A percentile compares a stretch with the other conserved stretches of the same genome.
Conservation (phyloP, 768 basidiomycete species). For the Termitomyces sp. region DNA sequence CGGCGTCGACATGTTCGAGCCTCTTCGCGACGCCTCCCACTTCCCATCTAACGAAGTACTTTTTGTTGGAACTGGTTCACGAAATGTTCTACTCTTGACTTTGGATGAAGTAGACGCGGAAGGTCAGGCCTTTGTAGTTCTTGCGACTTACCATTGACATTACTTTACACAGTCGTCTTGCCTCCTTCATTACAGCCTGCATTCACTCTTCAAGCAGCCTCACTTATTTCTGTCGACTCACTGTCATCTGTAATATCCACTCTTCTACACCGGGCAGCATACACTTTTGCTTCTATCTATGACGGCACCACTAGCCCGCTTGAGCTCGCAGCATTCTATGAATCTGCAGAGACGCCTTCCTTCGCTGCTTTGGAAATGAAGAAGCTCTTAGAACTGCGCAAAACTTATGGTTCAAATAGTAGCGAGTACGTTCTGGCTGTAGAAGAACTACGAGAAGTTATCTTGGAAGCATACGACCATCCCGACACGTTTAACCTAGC, state of each 20-base stretch:
- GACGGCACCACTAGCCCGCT: constrained; percentile 23
- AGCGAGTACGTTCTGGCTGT: constrained; percentile 47
- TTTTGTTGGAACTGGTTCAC: constrained; percentile 54
- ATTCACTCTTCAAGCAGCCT: constrained; percentile 33
- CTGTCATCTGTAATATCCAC: constrained; percentile 51
- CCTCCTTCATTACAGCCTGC: constrained; percentile 45
- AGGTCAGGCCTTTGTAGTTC: constrained; percentile 32
- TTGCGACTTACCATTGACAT: constrained; percentile 2
- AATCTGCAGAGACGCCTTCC: constrained; percentile 38
- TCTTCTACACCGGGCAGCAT: constrained; percentile 51
- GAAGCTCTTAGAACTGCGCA: constrained; percentile 42
- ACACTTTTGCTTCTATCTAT: constrained; percentile 51
- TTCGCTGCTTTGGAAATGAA: constrained; percentile 64
- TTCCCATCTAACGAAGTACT: constrained; percentile 27
- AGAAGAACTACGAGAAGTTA: constrained; percentile 37
- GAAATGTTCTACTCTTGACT: constrained; percentile 47
- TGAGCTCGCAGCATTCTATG: constrained; percentile 43
- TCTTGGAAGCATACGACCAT: constrained; percentile 37
- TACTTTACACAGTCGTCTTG: constrained; percentile 40
- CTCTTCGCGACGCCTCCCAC: constrained; percentile 30
- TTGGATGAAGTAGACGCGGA: constrained; percentile 48
- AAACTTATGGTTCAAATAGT: constrained; percentile 42
- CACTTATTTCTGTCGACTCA: constrained; percentile 27
- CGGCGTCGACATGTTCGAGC: constrained; percentile 62
- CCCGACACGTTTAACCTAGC: constrained; percentile 38